Evolutionary conservation across 2,329 filamentous ascomycete genomes (phyloP).

Genomic region (Pestalotiopsis sp.): DNA sequence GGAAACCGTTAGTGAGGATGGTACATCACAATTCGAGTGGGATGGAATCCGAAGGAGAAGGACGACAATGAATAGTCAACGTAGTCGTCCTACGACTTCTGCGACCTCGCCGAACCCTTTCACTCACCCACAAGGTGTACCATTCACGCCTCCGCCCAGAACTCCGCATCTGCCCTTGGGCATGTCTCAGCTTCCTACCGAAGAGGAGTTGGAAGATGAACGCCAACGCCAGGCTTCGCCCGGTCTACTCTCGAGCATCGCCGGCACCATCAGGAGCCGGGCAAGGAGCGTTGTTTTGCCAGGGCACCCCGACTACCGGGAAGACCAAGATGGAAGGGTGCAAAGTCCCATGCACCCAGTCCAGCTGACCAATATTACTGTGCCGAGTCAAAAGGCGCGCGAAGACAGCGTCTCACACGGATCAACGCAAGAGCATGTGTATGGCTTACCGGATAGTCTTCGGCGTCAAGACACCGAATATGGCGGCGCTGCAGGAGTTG

Average conservation of each 20-base stretch:
- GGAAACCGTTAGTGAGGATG: slow-evolving; percentile 76
- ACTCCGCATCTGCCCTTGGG: slow-evolving; percentile 75
- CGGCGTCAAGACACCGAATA: slow-evolving; percentile 48
- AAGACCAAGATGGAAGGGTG: slow-evolving; percentile 38
- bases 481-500: slow-evolving; percentile 42
- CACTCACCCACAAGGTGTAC: slow-evolving; percentile 33
- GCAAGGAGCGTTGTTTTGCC: slow-evolving; percentile 43
- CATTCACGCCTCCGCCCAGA: slow-evolving; percentile 28
- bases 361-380: slow-evolving; percentile 62
- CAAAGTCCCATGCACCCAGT: slow-evolving; percentile 64
- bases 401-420: slow-evolving; percentile 45
- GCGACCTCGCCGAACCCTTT: slow-evolving; percentile 36
- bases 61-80: slow-evolving; percentile 50
- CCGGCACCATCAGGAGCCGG: slow-evolving; percentile 56
- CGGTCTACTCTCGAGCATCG: slow-evolving; percentile 55
- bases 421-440: slow-evolving; percentile 46
- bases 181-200: slow-evolving; percentile 80
- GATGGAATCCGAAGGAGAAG: slow-evolving; percentile 82
- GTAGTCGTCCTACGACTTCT: slow-evolving; percentile 30
- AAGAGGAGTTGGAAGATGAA: slow-evolving; percentile 61
- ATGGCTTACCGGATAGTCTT: slow-evolving; percentile 47
- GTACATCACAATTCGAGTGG: slow-evolving; percentile 75
- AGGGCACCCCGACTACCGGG: slow-evolving; percentile 41
- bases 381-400: slow-evolving; percentile 48
- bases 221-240: slow-evolving; percentile 49